Evolutionary conservation across 129 eudicot genomes (phyloP), one percentile per base, ranked within the genome.

Genomic region (Helianthus annuus): DNA sequence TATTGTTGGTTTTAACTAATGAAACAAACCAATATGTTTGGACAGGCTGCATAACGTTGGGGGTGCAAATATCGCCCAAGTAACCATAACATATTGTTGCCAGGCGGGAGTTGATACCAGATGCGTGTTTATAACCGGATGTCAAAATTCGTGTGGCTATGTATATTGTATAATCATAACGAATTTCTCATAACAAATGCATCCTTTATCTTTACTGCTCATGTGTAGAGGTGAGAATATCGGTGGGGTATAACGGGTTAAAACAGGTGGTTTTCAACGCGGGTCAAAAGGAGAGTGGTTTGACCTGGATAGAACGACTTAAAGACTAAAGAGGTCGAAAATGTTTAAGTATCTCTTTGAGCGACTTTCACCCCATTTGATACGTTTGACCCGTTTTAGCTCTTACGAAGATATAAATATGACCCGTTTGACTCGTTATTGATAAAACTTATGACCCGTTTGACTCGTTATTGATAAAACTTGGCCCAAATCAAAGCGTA

Each of bases 1-100:
- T 24, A 58, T 58, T 27, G n/a, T 0, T 3, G 40, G 52, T n/a
- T 46, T 34, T 48, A 44, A 68, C 69, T 10, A 29, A 67, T 17
- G 44, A 56, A 76, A 34, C 32, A 11, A 38, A 69, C 39, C 15
- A 7, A 49, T 40, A 38, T 77, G 49, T 77, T 62, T 70, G 66
- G 27, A 53, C 73, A 78, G 77, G 77, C 77, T 22, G 73, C 51
- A 42, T 71, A 71, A 71, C 29, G 7, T 54, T 22, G 29, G 42
- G 42, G 71, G 64, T 38, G 38, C 66, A 77, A 40, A 14, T 27
- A 54, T 66, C 17, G 3, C 73, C 48, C 57, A 55, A 24, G 19
- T 70, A 69, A 51, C 71, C 17, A 44, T 69, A 60, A 69, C 76
- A 48, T 59, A 48, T 32, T 5, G 3, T 19, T 38, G 68, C 67